A percentile compares a stretch with the other conserved stretches of the same genome.
Evolutionary conservation across 345 rosid genomes (phyloP).

Genomic region (Odontarrhena argentea): DNA sequence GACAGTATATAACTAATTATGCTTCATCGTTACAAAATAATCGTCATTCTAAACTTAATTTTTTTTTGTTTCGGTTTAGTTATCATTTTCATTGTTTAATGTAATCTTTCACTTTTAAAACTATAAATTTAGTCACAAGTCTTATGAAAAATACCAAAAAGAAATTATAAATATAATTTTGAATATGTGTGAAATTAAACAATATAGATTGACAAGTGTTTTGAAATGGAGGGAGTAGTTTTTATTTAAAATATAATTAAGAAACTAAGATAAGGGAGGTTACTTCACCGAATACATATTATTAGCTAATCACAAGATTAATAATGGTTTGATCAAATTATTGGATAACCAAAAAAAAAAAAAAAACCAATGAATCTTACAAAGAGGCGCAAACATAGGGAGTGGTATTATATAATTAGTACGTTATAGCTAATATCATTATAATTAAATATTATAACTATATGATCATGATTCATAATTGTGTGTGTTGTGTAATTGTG

Average conservation of each 20-base stretch:
- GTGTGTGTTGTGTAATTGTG: conserved; percentile 42
- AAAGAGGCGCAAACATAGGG: conserved; percentile 44
- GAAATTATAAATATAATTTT: too few species aligned
- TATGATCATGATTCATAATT: conserved; percentile 39
- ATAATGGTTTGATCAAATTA: conserved; percentile 39
- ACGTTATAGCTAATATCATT: conserved; percentile 14
- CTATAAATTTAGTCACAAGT: too few species aligned
- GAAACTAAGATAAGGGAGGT: conserved; percentile 22
- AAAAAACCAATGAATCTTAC: conserved; percentile 31
- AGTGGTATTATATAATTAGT: conserved; percentile 7
- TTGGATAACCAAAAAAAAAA: conserved; percentile 6
- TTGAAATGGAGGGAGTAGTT: neutral
- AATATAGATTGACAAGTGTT: too few species aligned
- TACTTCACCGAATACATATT: conserved; percentile 37
- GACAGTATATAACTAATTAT: conserved; percentile 9
- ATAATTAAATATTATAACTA: conserved; percentile 3
- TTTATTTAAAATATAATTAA: neutral
- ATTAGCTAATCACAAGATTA: conserved; percentile 40
- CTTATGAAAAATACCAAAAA: too few species aligned
- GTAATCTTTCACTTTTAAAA: too few species aligned
- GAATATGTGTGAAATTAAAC: too few species aligned
- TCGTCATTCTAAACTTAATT: too few species aligned
- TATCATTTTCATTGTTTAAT: too few species aligned
- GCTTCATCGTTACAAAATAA: too few species aligned
- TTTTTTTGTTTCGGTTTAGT: too few species aligned